phyloP scores from a whole-genome alignment of 495 filamentous ascomycete species.

The Aspergillus nanangensis region DNA sequence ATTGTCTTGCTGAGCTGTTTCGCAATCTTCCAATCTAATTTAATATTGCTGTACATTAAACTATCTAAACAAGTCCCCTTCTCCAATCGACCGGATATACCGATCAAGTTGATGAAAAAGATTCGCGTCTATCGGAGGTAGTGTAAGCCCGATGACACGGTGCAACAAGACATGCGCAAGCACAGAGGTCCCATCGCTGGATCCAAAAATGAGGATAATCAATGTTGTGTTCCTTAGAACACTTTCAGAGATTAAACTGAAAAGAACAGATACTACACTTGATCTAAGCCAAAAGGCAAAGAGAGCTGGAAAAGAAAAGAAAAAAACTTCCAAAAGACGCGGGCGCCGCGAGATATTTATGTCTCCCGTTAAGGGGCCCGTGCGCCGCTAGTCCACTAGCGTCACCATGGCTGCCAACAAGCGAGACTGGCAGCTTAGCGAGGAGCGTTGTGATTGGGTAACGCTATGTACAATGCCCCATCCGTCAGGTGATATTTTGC shows the following conservation, averaged over 20 bases:
- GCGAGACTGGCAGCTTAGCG: conserved; percentile 3
- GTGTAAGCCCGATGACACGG: conserved; percentile 88
- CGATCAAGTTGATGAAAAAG: conserved; percentile 59
- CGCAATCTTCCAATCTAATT: neutral
- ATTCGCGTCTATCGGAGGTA: conserved; percentile 81
- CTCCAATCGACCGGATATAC: conserved; percentile 57
- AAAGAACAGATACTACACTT: conserved; percentile 99
- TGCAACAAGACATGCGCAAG: conserved; percentile 73
- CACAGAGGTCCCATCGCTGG: conserved; percentile 60
- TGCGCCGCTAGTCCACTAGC: conserved; percentile 15
- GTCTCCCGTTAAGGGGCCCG: conserved; percentile 4
- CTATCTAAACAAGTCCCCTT: no score
- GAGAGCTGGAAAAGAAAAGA: conserved; percentile 53
- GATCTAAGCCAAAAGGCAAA: conserved; percentile 70
- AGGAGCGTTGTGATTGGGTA: neutral
- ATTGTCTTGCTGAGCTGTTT: no score
- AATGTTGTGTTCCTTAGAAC: conserved; percentile 66
- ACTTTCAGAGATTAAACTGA: conserved; percentile 86
- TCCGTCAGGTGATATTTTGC: conserved; percentile 1
- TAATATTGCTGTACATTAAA: no score
- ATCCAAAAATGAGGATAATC: conserved; percentile 82
- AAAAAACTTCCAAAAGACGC: conserved; percentile 31
- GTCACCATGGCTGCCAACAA: conserved; percentile 17
- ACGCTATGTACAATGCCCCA: no score
- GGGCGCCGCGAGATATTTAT: conserved; percentile 27